These are phyloP conservation scores for Kuraishia borneana DNA, from an alignment of 805 yeast genomes.

Conservation along the genomic window DNA sequence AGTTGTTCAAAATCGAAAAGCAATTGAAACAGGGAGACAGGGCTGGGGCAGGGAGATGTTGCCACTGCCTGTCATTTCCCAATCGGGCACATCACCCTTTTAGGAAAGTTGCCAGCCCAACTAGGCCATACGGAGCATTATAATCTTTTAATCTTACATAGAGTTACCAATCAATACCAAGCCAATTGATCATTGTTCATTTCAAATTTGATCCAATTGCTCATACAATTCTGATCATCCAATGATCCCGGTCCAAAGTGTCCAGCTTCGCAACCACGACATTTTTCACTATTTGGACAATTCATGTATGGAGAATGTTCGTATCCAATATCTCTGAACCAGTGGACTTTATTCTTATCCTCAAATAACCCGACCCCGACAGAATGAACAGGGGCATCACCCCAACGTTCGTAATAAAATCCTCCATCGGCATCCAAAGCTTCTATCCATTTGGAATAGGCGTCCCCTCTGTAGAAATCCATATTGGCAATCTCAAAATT, in stretches of 20 bases:
- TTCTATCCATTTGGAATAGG: constrained; percentile 57
- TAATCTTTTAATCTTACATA: too few relatives aligned
- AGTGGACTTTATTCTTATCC: constrained; percentile 31
- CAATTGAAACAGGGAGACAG: too few relatives aligned
- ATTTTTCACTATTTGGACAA: constrained; percentile 27
- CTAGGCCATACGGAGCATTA: not conserved
- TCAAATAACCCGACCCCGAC: constrained; percentile 38
- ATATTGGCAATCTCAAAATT: constrained; percentile 74
- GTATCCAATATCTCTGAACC: constrained; percentile 45
- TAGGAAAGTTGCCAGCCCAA: not conserved
- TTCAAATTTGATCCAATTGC: constrained; percentile 45
- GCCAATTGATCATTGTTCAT: constrained; percentile 6
- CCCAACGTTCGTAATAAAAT: constrained; percentile 67
- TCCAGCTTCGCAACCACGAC: constrained; percentile 9
- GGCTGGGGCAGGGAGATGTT: too few relatives aligned
- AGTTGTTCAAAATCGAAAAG: too few relatives aligned
- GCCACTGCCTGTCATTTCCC: not conserved
- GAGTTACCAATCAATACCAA: constrained; percentile 1
- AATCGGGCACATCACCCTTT: not conserved
- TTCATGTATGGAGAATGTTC: constrained; percentile 35
- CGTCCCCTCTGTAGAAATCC: constrained; percentile 62
- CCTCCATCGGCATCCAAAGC: constrained; percentile 66
- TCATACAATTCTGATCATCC: constrained; percentile 57
- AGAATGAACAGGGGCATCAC: constrained; percentile 45
- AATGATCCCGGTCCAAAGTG: constrained; percentile 21